phyloP scores from a whole-genome alignment of 2,329 filamentous ascomycete genomes.

The Lachnellula arida region DNA sequence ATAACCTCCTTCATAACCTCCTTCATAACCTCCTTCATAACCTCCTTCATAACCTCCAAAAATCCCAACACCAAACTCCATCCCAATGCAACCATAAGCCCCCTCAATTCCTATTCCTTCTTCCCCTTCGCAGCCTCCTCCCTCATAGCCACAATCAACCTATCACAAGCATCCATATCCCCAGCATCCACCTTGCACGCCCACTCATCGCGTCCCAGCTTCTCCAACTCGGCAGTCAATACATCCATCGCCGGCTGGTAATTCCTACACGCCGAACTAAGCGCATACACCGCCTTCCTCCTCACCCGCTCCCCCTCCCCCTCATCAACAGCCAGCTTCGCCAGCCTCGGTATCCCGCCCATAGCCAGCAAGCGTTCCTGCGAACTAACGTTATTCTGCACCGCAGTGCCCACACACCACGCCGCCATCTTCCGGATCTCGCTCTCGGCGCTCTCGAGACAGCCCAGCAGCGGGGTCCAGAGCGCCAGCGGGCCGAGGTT shows the following conservation, averaged over 20 bases:
- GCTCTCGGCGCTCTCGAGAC: constrained; percentile 62
- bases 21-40: too few relatives aligned
- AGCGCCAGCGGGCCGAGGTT: constrained; percentile 75
- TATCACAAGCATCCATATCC: constrained; percentile 84
- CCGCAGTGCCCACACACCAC: constrained; percentile 92
- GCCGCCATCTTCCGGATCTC: constrained; percentile 81
- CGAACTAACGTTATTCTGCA: constrained; percentile 87
- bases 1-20: too few relatives aligned
- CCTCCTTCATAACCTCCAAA: too few relatives aligned
- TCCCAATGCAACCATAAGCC: constrained; percentile 2
- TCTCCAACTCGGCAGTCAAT: constrained; percentile 57
- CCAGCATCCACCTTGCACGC: constrained; percentile 64
- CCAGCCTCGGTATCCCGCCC: constrained; percentile 67
- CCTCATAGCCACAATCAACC: constrained; percentile 63
- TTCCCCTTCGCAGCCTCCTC: constrained; percentile 37
- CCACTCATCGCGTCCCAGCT: constrained; percentile 47
- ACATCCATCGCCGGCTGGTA: constrained; percentile 78
- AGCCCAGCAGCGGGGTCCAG: constrained; percentile 74
- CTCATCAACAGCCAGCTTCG: constrained; percentile 56
- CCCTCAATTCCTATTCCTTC: not conserved
- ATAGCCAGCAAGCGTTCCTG: constrained; percentile 65
- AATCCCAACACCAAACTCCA: not conserved
- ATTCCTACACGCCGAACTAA: constrained; percentile 83
- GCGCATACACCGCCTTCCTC: constrained; percentile 83
- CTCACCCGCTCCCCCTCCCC: constrained; percentile 61